Evolutionary conservation across 257 asterid species (phyloP), one percentile per base, ranked within the genome.

Genomic region (Penstemon davidsonii): DNA sequence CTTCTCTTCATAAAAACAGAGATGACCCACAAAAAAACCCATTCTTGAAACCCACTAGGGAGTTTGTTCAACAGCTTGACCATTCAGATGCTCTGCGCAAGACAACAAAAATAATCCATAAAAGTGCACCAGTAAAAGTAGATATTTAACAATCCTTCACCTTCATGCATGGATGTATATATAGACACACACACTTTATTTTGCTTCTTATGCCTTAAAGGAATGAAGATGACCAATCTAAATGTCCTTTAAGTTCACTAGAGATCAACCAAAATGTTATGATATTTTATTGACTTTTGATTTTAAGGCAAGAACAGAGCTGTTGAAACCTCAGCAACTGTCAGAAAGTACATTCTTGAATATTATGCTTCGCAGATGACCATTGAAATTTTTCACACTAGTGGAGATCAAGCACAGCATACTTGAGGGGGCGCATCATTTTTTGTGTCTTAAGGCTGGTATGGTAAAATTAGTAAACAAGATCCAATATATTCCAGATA

Each of bases 1-100:
- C 96, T 84, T 90, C 33, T 93, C 97, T 62, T 83, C 78, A 15
- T 5, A 87, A 73, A 68, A 95, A 90, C 54, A 93, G 83, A 75
- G 97, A 87, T 70, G 97, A 93, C 69, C 96, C 99, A 71, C 95
- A 0, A 90, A 5, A 90, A 84, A 64, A 79, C 80, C 95, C 88
- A 84, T 11, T 87, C 78, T 68, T 78, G 84, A 36, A 74, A 76
- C 65, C 86, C 92, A 75, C 39, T 46, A 3, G 70, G 7, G 81
- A 78, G 52, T 76, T 75, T 55, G 74, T 69, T 85, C 89, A 84
- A 67, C 76, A 77, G 3, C 64, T 67, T 6, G 57, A 78, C 73
- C 81, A 73, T 41, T 73, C 68, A 8, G 85, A 9, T 47, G 69
- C 25, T 45, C 99, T 93, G 94, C 15, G 44, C 47, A 74, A 66